Percentiles rank a stretch among this genome's conserved stretches.
Evolutionary conservation across 768 basidiomycete genomes (phyloP).

Genomic region (Plicaturopsis crispa): DNA sequence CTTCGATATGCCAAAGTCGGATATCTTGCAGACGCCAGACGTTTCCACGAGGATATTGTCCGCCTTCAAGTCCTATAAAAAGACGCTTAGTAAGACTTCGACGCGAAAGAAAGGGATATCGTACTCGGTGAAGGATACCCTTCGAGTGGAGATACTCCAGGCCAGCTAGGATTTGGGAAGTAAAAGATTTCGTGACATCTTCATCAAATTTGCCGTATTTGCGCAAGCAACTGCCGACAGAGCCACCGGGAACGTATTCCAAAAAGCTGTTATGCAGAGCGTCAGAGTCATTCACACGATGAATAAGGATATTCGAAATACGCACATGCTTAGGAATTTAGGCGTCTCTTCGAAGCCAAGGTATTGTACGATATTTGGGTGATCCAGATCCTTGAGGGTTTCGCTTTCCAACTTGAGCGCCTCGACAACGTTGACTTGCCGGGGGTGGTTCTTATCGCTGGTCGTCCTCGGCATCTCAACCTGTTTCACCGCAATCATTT

Average conservation of each 20-base stretch:
- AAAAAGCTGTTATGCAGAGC: conserved; percentile 60
- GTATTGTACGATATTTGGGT: conserved; percentile 96
- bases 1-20: conserved; percentile 98
- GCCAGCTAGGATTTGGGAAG: conserved; percentile 84
- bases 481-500: conserved; percentile 99
- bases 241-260: conserved; percentile 98
- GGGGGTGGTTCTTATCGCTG: conserved; percentile 83
- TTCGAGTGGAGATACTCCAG: conserved; percentile 89
- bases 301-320: background rate
- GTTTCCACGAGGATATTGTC: conserved; percentile 97
- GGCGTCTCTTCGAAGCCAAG: conserved; percentile 91
- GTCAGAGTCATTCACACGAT: conserved; percentile 2
- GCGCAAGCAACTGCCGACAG: conserved; percentile 82
- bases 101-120: conserved; percentile 11
- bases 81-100: conserved; percentile 2
- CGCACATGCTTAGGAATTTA: conserved; percentile 86
- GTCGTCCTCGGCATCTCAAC: conserved; percentile 91
- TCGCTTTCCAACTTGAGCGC: conserved; percentile 94
- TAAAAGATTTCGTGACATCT: conserved; percentile 88
- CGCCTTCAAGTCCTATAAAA: conserved; percentile 81
- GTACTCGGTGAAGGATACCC: conserved; percentile 87
- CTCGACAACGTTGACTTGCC: conserved; percentile 81
- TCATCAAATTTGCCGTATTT: conserved; percentile 93
- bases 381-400: conserved; percentile 92
- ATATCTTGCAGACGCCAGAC: conserved; percentile 91